Evolutionary conservation across 768 basidiomycete genomes (phyloP).

Genomic region (Macrolepiota fuliginosa): DNA sequence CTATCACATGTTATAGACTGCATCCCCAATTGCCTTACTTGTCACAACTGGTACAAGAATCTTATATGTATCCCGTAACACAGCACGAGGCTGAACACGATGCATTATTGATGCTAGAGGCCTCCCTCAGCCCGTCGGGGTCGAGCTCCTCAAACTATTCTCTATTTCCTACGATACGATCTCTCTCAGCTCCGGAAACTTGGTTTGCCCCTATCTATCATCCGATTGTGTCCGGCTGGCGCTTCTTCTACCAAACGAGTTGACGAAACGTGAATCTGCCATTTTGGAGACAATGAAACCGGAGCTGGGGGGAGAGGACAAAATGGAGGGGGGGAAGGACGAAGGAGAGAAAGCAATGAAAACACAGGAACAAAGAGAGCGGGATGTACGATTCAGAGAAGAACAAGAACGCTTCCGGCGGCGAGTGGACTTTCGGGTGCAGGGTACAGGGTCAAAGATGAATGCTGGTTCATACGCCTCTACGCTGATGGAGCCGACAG

Average conservation of each 20-base stretch:
- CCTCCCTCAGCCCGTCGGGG: too few relatives aligned
- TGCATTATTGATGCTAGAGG: too few relatives aligned
- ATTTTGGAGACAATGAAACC: constrained; percentile 8
- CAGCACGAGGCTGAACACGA: too few relatives aligned
- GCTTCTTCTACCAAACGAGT: constrained; percentile 10
- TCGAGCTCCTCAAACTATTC: too few relatives aligned
- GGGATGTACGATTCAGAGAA: constrained; percentile 22
- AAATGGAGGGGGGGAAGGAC: constrained; percentile 17
- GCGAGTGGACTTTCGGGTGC: constrained; percentile 38
- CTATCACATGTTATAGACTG: too few relatives aligned
- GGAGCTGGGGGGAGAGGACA: constrained; percentile 4
- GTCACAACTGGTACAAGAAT: too few relatives aligned
- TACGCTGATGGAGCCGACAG: constrained; percentile 34
- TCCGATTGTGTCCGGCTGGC: too few relatives aligned
- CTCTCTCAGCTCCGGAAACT: too few relatives aligned
- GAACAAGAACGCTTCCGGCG: constrained; percentile 26
- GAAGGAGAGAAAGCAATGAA: constrained; percentile 19
- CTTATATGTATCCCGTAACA: too few relatives aligned
- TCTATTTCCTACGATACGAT: too few relatives aligned
- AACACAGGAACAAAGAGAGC: constrained; percentile 23
- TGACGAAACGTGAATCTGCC: constrained; percentile 17
- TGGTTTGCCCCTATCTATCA: too few relatives aligned
- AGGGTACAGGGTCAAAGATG: constrained; percentile 39
- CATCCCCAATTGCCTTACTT: too few relatives aligned
- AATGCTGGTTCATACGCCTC: constrained; percentile 27